Evolutionary conservation across 257 asterid genomes (phyloP), one percentile per base, ranked within the genome.

Genomic region (Solanum dulcamara): DNA sequence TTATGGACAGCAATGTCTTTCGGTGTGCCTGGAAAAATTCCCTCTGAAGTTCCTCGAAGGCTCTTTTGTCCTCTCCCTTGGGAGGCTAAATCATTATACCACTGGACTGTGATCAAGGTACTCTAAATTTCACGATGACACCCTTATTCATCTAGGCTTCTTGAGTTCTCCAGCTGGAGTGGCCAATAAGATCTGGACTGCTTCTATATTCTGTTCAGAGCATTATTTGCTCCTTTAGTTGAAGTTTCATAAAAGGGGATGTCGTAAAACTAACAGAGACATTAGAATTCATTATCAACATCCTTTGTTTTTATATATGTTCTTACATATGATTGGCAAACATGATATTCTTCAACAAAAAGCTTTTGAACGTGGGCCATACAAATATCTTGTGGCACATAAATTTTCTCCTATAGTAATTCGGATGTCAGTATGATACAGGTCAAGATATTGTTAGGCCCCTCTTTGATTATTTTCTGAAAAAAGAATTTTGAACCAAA

Each of bases 31-130:
- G 81, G 89, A 42, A 85, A 90, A 33, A 80, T 95, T 85, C 97
- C 98, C 55, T 53, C 92, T 44, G 96, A 96, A 75, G 93, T 97
- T 85, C 99, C 99, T 1, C 89, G 99, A 88, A 90, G 99, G 88
- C 98, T 97, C 83, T 88, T 46, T 62, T 90, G 94, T 86, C 97
- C 97, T 75, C 97, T 92, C 85, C 98, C 97, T 6, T 95, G 97
- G 97, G 97, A 95, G 35, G 15, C 98, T 44, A 74, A 67, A 81
- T 92, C 99, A 8, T 80, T 92, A 87, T 87, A 92, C 80, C 99
- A 97, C 57, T 97, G 99, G 98, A 93, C 97, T 2, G 98, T 97
- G 48, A 83, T 88, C 80, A 93, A 92, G 97, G 98, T 96, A 88
- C 81, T 66, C 20, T 30, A 24, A 37, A 22, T 51, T 44, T 50